Evolutionary conservation across 2,329 filamentous ascomycete genomes (phyloP), one percentile per base, ranked within the genome.

Genomic region (Onygena corvina): DNA sequence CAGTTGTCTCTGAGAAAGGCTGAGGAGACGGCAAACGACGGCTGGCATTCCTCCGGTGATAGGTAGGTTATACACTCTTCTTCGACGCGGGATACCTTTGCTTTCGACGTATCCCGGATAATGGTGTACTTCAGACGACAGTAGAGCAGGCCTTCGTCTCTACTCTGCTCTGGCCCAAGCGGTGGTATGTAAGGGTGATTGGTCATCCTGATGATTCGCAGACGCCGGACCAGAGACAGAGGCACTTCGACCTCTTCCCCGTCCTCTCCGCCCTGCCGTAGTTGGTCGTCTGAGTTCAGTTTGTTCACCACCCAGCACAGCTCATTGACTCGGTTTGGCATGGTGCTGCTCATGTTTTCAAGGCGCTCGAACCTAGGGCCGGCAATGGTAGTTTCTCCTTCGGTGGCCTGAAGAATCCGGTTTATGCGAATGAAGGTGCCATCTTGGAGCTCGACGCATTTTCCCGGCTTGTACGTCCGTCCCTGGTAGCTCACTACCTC

Each of bases 201-300:
- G 0, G 81, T 85, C 1, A 73, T 62, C 0, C 69, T 58, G 0
- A 84, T 61, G 0, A 59, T 59, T 0, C 76, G 64, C 4, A 69
- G 61, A 1, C 61, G 53, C 1, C 67, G 56, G 0, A 81, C 64
- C 0, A 66, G 52, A 0, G 54, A 46, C 0, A 73, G 49, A 0
- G 61, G 36, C 0, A 81, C 58, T 1, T 77, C 72, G 0, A 67
- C 47, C 0, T 58, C 30, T 23, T 21, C 36, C 2, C 7, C 8
- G 3, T 40, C 6, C 16, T 29, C 0, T 67, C 47, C 0, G 57
- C 27, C n/a, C n/a, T n/a, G n/a, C n/a, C n/a, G 12, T 3, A 21
- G 18, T 12, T 23, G 36, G n/a, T 18, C n/a, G 1, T 47, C 0
- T 54, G 29, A 2, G 64, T 53, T 0, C 51, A 30, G 74, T 67